Evolutionary conservation across 306 rosid genomes (phyloP), one percentile per base, ranked within the genome.

Genomic region (Rosa rugosa): DNA sequence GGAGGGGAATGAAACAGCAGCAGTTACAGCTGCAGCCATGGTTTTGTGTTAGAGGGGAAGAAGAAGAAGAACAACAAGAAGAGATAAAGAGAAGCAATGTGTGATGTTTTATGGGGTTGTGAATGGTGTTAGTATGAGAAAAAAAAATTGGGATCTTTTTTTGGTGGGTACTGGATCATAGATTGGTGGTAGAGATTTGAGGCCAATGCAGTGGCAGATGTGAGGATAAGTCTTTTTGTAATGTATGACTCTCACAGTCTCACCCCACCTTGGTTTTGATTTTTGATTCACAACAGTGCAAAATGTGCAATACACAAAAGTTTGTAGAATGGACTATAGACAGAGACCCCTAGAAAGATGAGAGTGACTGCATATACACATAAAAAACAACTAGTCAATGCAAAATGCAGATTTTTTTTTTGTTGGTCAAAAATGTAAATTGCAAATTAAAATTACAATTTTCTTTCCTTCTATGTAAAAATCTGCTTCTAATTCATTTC

Each of bases 1-100:
- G n/a, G 96, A 85, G 11, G 99, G 96, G 64, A 95, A 87, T 27
- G 98, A 92, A 69, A 90, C 91, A 31, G 97, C 88, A 69, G 97
- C 93, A 73, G 99, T 89, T 0, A 92, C 93, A 2, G 94, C 97
- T 77, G 97, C 80, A 80, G 97, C 97, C 98, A 94, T 94, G 88
- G 77, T 23, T 75, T 53, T 51, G 67, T 79, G 69, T 62, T 31
- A 12, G 53, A 34, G 6, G 69, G 17, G 47, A n/a, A 14, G 69
- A 54, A n/a, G 63, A 38, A 44, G 80, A 76, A 69, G 65, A 44
- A 72, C 31, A 34, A 13, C 38, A 34, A 13, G 72, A 42, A 75
- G 59, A 47, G 75, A 67, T 45, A 53, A 75, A 23, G 11, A 23
- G 80, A 12, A 63, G 47, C 49, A 76, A 63, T 44, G 72, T 63